phyloP scores from a whole-genome alignment of 1,284 basidiomycete species.

The Meripilus lineatus region DNA sequence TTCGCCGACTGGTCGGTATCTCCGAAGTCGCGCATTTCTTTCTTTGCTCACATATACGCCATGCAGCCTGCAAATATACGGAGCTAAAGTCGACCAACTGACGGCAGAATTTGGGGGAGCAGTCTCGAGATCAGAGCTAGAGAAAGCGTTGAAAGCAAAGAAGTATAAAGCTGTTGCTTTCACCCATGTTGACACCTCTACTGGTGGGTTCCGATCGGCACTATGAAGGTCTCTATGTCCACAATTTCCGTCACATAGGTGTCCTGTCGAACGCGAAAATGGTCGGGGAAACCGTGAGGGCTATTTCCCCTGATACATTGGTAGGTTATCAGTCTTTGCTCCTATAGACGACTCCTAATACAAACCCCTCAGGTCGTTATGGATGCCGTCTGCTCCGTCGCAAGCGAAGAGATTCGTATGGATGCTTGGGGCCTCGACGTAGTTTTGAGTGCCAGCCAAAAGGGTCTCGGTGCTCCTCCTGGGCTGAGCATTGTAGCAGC shows the following conservation, averaged over 20 bases:
- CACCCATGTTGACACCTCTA: constrained; percentile 94
- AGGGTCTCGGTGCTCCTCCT: constrained; percentile 94
- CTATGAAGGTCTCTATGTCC: not conserved
- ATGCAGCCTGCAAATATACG: constrained; percentile 79
- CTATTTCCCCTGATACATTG: constrained; percentile 83
- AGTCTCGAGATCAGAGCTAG: constrained; percentile 60
- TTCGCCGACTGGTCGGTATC: constrained; percentile 71
- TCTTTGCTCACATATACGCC: constrained; percentile 1
- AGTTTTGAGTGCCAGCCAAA: constrained; percentile 89
- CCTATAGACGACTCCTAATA: constrained; percentile 4
- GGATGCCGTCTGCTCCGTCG: constrained; percentile 95
- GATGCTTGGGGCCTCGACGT: constrained; percentile 94
- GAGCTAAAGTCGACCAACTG: constrained; percentile 86
- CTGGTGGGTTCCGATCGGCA: constrained; percentile 42
- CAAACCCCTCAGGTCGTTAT: constrained; percentile 62
- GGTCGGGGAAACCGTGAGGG: constrained; percentile 72
- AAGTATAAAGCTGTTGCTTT: constrained; percentile 91
- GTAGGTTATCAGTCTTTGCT: constrained; percentile 31
- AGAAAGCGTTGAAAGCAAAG: constrained; percentile 73
- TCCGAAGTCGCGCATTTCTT: not conserved
- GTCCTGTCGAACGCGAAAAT: constrained; percentile 86
- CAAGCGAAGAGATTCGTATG: constrained; percentile 92
- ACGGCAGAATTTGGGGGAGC: constrained; percentile 80
- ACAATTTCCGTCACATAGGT: constrained; percentile 31
- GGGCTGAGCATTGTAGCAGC: constrained; percentile 87